phyloP scores from a whole-genome alignment of 495 filamentous ascomycete genomes.

The Daldinia vernicosa region DNA sequence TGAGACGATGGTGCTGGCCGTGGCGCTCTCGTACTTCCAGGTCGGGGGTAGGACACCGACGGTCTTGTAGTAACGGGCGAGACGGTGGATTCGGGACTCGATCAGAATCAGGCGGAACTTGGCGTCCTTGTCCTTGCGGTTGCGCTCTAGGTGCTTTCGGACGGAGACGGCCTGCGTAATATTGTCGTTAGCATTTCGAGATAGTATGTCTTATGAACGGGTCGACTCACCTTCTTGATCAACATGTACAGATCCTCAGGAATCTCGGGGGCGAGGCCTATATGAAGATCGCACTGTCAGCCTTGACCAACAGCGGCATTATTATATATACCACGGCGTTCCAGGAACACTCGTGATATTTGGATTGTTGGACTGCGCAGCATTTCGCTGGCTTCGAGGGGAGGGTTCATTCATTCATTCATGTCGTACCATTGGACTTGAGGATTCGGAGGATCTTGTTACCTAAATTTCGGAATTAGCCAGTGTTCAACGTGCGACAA shows the following conservation, averaged over 20 bases:
- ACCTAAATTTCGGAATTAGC: constrained; percentile 54
- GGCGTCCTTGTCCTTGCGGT: constrained; percentile 99
- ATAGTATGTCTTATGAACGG: background rate
- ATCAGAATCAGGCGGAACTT: constrained; percentile 99
- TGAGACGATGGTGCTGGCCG: constrained; percentile 70
- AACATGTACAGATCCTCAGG: constrained; percentile 94
- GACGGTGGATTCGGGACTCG: constrained; percentile 99
- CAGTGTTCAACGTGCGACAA: background rate
- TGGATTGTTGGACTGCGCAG: constrained; percentile 17
- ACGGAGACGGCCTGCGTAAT: constrained; percentile 84
- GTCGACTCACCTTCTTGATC: constrained; percentile 90
- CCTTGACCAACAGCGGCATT: constrained; percentile 93
- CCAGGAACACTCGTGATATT: constrained; percentile 28
- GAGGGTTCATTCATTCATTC: constrained; percentile 15
- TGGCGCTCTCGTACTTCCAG: constrained; percentile 92
- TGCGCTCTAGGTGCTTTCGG: constrained; percentile 99
- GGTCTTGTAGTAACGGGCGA: constrained; percentile 96
- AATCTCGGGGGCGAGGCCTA: constrained; percentile 96
- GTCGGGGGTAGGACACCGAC: constrained; percentile 97
- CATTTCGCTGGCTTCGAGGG: constrained; percentile 30
- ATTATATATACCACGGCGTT: constrained; percentile 38
- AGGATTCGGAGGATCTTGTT: constrained; percentile 99
- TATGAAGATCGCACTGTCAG: constrained; percentile 90
- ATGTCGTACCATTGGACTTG: constrained; percentile 81
- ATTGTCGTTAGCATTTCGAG: constrained; percentile 44